Percentiles rank a stretch among this genome's conserved stretches.
These are phyloP conservation scores for Juglanconis juglandina DNA, from an alignment of 2,329 filamentous ascomycete species.

Conservation along the genomic window DNA sequence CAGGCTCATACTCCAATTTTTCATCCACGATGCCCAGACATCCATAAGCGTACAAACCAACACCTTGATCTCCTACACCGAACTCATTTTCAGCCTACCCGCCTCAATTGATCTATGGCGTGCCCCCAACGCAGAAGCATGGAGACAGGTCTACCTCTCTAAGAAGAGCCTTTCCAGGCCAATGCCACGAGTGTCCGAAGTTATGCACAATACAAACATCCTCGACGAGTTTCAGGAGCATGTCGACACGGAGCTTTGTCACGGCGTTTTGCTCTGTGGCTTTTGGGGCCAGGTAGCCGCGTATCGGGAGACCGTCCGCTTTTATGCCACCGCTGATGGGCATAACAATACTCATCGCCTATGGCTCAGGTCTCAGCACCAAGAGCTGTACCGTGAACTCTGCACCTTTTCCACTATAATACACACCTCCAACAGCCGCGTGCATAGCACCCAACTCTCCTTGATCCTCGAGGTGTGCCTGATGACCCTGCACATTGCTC, in stretches of 20 bases:
- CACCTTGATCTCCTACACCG: slow-evolving; percentile 24
- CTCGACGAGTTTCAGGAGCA: slow-evolving; percentile 23
- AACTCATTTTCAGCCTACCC: slow-evolving; percentile 25
- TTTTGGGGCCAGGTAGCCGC: slow-evolving; percentile 31
- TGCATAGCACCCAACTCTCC: slow-evolving; percentile 20
- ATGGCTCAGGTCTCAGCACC: slow-evolving; percentile 29
- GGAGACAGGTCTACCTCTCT: slow-evolving; percentile 24
- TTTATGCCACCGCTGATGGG: slow-evolving; percentile 20
- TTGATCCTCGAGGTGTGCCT: slow-evolving; percentile 25
- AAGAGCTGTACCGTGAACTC: slow-evolving; percentile 29
- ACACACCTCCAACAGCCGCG: slow-evolving; percentile 9
- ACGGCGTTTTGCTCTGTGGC: slow-evolving; percentile 27
- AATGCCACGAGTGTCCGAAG: slow-evolving; percentile 23
- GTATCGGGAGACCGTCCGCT: slow-evolving; percentile 29
- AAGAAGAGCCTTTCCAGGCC: slow-evolving; percentile 20
- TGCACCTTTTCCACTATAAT: slow-evolving; percentile 24
- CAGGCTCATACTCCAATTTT: slow-evolving; percentile 26
- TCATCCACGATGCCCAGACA: slow-evolving; percentile 24
- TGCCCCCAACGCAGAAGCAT: slow-evolving; percentile 24
- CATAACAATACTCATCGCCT: slow-evolving; percentile 22
- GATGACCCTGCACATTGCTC: slow-evolving; percentile 27
- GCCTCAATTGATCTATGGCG: slow-evolving; percentile 26
- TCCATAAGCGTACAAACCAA: slow-evolving; percentile 24
- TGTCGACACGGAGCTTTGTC: slow-evolving; percentile 30
- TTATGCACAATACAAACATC: slow-evolving; percentile 21